phyloP scores from a whole-genome alignment of 495 filamentous ascomycete species.

The Penicillium crystallinum region DNA sequence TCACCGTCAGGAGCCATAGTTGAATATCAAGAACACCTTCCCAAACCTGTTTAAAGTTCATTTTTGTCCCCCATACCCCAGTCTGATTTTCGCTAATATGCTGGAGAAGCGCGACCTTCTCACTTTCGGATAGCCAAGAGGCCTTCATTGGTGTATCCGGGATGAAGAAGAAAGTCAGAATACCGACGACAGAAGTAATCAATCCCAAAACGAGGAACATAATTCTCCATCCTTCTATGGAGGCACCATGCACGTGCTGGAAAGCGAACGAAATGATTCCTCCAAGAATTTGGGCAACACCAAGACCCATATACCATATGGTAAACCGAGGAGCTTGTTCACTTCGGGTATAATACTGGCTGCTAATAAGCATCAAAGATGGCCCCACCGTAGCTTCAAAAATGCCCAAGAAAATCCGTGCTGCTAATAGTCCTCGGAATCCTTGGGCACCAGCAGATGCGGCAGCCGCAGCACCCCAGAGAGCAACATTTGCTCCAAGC shows the following conservation, averaged over 20 bases:
- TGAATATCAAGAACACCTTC: slow-evolving; percentile 31
- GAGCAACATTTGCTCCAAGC: slow-evolving; percentile 44
- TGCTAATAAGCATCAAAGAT: slow-evolving; percentile 45
- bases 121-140: slow-evolving; percentile 48
- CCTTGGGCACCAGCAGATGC: slow-evolving; percentile 16
- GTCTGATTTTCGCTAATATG: slow-evolving; percentile 53
- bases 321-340: slow-evolving; percentile 60
- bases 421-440: slow-evolving; percentile 16
- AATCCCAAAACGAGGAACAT: slow-evolving; percentile 62
- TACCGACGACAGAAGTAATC: slow-evolving; percentile 50
- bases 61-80: slow-evolving; percentile 42
- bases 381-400: slow-evolving; percentile 63
- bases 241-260: slow-evolving; percentile 21
- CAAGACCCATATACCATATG: slow-evolving; percentile 60
- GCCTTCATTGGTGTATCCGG: slow-evolving; percentile 56
- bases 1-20: slow-evolving; percentile 37
- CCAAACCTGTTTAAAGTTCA: slow-evolving; percentile 34
- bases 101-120: slow-evolving; percentile 43
- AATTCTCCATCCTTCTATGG: slow-evolving; percentile 53
- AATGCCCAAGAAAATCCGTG: slow-evolving; percentile 58
- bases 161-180: slow-evolving; percentile 48
- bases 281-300: slow-evolving; percentile 57
- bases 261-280: slow-evolving; percentile 56
- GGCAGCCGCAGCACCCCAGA: slow-evolving; percentile 42
- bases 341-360: slow-evolving; percentile 55